Evolutionary conservation across 345 rosid genomes (phyloP).

Genomic region (Psidium guajava): DNA sequence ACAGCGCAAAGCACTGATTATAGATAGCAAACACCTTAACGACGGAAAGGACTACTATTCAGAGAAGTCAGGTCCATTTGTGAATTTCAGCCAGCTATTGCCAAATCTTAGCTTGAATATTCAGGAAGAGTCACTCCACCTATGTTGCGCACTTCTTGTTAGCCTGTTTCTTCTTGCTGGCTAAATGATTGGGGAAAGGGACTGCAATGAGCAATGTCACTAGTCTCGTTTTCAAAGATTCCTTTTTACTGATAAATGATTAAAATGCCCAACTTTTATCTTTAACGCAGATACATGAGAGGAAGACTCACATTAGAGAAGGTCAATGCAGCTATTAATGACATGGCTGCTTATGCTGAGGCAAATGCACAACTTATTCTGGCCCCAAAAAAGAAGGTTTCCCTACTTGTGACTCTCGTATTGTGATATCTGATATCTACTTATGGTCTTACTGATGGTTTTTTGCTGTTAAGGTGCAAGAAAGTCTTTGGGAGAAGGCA

Average conservation of each 20-base stretch:
- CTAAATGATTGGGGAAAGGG: background rate
- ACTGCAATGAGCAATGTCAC: background rate
- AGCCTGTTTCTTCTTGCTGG: background rate
- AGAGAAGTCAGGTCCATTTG: background rate
- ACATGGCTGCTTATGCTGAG: slow-evolving; percentile 80
- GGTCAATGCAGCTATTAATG: slow-evolving; percentile 86
- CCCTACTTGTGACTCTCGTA: background rate
- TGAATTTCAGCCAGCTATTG: background rate
- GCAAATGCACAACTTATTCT: slow-evolving; percentile 67
- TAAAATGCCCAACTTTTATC: background rate
- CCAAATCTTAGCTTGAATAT: background rate
- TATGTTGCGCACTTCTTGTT: background rate
- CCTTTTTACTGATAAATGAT: background rate
- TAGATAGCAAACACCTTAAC: background rate
- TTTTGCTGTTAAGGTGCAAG: slow-evolving; percentile 47
- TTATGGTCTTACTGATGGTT: slow-evolving; percentile 1
- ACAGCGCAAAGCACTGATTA: background rate
- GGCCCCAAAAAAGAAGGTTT: slow-evolving; percentile 85
- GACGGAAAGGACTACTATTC: background rate
- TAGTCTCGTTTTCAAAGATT: background rate
- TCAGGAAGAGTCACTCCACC: background rate
- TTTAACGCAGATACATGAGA: slow-evolving; percentile 62
- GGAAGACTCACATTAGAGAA: slow-evolving; percentile 89
- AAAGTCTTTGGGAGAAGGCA: slow-evolving; percentile 82
- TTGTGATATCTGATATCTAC: slow-evolving; percentile 2